Evolutionary conservation across 1,284 basidiomycete genomes (phyloP), one percentile per base, ranked within the genome.

Genomic region (Laetiporus sulphureus): DNA sequence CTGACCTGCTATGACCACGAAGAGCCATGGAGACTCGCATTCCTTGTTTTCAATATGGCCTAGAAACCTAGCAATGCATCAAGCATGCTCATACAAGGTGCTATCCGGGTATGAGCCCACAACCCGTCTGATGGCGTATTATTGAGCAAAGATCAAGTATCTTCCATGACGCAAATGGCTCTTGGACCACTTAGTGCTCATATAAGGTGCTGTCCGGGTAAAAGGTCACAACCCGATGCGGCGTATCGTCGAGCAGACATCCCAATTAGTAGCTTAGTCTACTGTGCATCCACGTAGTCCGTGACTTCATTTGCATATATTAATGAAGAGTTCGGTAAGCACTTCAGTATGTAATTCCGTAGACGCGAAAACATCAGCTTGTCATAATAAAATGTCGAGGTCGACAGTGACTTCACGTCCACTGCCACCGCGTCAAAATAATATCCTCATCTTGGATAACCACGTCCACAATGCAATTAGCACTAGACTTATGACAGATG

Each of bases 41-140:
- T 36, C 34, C 8, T 36, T 36, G 32, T 16, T 33, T 33, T 30
- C 18, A 13, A 7, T 11, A 3, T 45, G 10, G 38, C 18, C 18
- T 42, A n/a, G n/a, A n/a, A n/a, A n/a, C n/a, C n/a, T n/a, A n/a
- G n/a, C n/a, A n/a, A n/a, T n/a, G n/a, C n/a, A n/a, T n/a, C n/a
- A n/a, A n/a, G n/a, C n/a, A n/a, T 73, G 85, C 84, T 85, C 70
- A 78, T 83, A 83, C 41, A 83, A 87, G 85, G 85, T 88, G 82
- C 85, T 80, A 63, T 68, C 57, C 75, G 75, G 78, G 75, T 69
- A 49, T 57, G 68, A 86, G 71, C 55, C 55, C 63, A 66, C 72
- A 74, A 66, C 73, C 76, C 74, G 73, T 60, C 54, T 50, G 55
- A 53, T 67, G 83, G 85, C 80, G 85, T 88, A 89, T 89, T 61